A percentile compares a stretch with the other conserved stretches of the same genome.
Evolutionary conservation across 371 early-diverging fungal genomes (phyloP).

Genomic region (Actinomortierella ambigua): DNA sequence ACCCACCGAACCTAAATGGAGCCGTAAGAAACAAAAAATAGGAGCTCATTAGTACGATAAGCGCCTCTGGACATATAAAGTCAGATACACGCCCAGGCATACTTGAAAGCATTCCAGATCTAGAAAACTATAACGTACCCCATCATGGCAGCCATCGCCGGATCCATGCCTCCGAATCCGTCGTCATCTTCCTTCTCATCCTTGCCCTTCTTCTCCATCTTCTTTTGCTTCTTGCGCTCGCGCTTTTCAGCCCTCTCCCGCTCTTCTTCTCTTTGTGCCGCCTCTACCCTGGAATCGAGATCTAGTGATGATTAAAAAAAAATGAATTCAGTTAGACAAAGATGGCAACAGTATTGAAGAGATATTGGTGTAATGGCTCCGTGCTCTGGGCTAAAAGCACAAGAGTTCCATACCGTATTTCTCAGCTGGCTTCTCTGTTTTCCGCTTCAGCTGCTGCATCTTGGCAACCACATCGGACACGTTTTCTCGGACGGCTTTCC

Average conservation of each 20-base stretch:
- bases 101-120: background rate
- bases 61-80: no score
- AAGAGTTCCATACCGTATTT: slow-evolving; percentile 53
- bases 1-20: no score
- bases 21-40: no score
- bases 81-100: no score
- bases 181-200: slow-evolving; percentile 20
- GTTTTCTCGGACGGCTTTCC: slow-evolving; percentile 76
- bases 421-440: slow-evolving; percentile 51
- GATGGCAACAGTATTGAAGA: background rate
- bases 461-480: slow-evolving; percentile 48
- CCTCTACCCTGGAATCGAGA: slow-evolving; percentile 58
- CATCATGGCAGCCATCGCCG: slow-evolving; percentile 51
- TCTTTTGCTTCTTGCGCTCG: slow-evolving; percentile 49
- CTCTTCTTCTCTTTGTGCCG: slow-evolving; percentile 55
- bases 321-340: background rate
- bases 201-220: slow-evolving; percentile 40
- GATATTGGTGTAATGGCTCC: background rate
- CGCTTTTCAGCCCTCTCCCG: slow-evolving; percentile 54
- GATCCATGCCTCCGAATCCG: slow-evolving; percentile 36
- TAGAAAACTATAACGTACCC: slow-evolving; percentile 22
- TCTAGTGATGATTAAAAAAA: no score
- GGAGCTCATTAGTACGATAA: no score
- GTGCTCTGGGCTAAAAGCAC: background rate
- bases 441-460: slow-evolving; percentile 49